Conservation (phyloP, 805 yeast species). For the Wickerhamiella domercqiae region DNA sequence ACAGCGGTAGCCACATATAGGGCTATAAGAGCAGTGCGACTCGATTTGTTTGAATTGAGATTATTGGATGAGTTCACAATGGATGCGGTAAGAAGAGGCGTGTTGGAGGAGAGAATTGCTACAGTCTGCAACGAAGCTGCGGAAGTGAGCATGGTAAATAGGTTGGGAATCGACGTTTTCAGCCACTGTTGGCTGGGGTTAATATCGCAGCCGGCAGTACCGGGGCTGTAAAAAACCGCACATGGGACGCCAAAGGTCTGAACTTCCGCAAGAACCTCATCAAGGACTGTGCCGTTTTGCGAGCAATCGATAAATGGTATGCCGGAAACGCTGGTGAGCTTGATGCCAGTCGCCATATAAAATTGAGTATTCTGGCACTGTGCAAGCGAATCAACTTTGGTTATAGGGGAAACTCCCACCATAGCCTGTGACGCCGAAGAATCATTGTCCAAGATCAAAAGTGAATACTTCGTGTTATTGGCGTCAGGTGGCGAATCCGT, state of each 20-base stretch:
- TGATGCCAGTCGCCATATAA: neutral
- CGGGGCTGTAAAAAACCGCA: slow-evolving; percentile 6
- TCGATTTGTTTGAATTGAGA: neutral
- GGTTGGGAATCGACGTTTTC: slow-evolving; percentile 6
- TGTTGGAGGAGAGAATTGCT: neutral
- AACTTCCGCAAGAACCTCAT: neutral
- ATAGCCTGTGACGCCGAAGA: neutral
- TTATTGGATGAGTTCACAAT: neutral
- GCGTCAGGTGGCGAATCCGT: slow-evolving; percentile 1
- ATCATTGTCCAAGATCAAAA: slow-evolving; percentile 1
- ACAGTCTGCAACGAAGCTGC: neutral
- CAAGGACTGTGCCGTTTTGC: neutral
- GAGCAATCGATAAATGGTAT: slow-evolving; percentile 7
- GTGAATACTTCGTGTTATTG: neutral
- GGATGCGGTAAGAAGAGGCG: neutral
- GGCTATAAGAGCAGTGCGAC: slow-evolving; percentile 2
- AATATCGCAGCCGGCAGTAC: slow-evolving; percentile 4
- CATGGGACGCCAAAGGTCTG: slow-evolving; percentile 1
- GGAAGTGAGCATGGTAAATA: slow-evolving; percentile 5
- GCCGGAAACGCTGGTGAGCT: neutral
- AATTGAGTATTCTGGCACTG: slow-evolving; percentile 1
- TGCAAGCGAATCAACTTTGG: neutral
- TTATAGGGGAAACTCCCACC: slow-evolving; percentile 1
- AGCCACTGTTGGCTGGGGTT: slow-evolving; percentile 1
- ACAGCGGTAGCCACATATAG: slow-evolving; percentile 2